These are phyloP conservation scores for Quercus glauca DNA, from an alignment of 306 rosid genomes.

Conservation along the genomic window DNA sequence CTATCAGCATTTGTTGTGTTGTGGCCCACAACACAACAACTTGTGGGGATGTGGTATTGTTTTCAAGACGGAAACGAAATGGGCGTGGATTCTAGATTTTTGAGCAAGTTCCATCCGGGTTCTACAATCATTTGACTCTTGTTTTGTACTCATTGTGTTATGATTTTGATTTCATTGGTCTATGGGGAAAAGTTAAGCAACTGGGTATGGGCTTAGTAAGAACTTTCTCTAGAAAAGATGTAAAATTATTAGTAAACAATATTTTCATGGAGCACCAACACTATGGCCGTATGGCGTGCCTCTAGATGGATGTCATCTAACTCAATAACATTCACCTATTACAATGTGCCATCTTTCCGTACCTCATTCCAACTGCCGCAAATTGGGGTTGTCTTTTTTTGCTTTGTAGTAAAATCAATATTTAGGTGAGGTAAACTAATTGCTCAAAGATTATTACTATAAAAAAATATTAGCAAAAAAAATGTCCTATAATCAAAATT, in stretches of 20 bases:
- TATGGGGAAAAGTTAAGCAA: slow-evolving; percentile 18
- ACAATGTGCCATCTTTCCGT: background rate
- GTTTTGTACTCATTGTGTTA: slow-evolving; percentile 43
- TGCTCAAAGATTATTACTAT: background rate
- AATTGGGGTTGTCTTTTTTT: background rate
- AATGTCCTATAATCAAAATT: too few species aligned
- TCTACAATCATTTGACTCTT: slow-evolving; percentile 23
- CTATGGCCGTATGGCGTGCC: background rate
- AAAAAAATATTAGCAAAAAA: too few species aligned
- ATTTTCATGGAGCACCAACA: background rate
- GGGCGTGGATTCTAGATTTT: slow-evolving; percentile 28
- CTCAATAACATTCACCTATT: background rate
- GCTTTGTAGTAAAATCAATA: background rate
- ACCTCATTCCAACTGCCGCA: background rate
- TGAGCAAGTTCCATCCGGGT: slow-evolving; percentile 19
- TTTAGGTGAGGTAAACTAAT: background rate
- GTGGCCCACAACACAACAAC: too few species aligned
- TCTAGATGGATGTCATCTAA: background rate
- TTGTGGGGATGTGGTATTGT: background rate
- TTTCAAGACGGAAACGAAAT: background rate
- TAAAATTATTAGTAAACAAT: background rate
- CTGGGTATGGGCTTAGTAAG: slow-evolving; percentile 14
- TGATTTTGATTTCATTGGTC: slow-evolving; percentile 11
- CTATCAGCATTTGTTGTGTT: slow-evolving; percentile 15
- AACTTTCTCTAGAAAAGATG: background rate